Percentiles rank a stretch among this genome's conserved stretches.
These are phyloP conservation scores for Incumbomyces lentus DNA, from an alignment of 2,329 filamentous ascomycete genomes.

Conservation along the genomic window DNA sequence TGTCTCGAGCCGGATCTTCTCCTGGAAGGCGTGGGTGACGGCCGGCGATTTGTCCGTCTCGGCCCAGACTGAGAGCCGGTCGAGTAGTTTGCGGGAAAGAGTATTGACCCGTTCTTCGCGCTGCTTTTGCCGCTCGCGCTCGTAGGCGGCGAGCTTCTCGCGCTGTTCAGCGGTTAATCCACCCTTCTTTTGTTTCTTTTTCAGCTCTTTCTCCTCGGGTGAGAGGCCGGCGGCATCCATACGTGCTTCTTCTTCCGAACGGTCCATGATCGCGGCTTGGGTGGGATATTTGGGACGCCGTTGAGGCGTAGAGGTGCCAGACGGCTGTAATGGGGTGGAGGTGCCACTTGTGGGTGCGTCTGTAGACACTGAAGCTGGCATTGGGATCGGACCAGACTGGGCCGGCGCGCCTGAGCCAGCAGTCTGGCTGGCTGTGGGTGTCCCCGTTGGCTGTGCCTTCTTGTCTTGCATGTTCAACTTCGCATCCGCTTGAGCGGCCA, in stretches of 20 bases:
- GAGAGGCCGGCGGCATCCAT: conserved; percentile 55
- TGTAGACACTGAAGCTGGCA: conserved; percentile 13
- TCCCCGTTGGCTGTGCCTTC: conserved; percentile 29
- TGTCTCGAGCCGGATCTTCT: conserved; percentile 87
- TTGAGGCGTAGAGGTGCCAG: conserved; percentile 39
- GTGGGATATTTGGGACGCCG: conserved; percentile 45
- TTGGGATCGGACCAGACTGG: conserved; percentile 11
- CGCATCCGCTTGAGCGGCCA: conserved; percentile 42
- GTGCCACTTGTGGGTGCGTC: background rate
- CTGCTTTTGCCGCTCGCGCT: conserved; percentile 70
- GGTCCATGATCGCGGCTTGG: conserved; percentile 79
- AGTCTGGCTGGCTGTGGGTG: conserved; percentile 35
- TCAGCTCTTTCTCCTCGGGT: conserved; percentile 63
- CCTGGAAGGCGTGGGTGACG: conserved; percentile 80
- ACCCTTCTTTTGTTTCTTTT: conserved; percentile 80
- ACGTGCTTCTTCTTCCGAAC: conserved; percentile 65
- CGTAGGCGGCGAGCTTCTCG: conserved; percentile 80
- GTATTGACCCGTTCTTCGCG: conserved; percentile 84
- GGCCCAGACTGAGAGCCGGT: conserved; percentile 88
- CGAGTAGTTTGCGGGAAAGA: conserved; percentile 71
- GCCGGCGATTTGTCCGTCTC: conserved; percentile 85
- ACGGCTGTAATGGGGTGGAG: conserved; percentile 18
- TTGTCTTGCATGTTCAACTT: conserved; percentile 37
- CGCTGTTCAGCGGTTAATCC: conserved; percentile 83
- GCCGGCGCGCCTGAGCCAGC: conserved; percentile 1